Base-by-base conservation (phyloP, 2,329 filamentous ascomycete genomes). In the Colletotrichum limetticola region DNA sequence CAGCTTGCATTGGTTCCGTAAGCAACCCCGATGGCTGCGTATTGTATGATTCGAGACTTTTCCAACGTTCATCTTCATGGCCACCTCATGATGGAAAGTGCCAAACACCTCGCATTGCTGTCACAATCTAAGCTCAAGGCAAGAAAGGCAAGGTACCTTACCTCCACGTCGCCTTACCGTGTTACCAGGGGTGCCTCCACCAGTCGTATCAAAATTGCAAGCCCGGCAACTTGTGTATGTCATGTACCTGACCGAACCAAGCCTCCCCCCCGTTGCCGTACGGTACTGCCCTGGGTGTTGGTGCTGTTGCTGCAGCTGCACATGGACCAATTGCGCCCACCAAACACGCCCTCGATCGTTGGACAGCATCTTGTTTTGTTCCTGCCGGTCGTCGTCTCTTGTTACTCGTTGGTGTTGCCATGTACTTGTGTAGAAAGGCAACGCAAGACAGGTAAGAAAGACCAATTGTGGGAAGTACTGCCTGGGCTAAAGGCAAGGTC, bases 131-230 rank as follows among this genome's bases (percentile, higher is more conserved):
- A 68, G 28, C n/a, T 61, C 56, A 67, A 30, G 37, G 32, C 32
- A 35, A 35, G 9, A 4, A 35, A 35, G 32, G 32, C 5, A 35
- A 11, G 37, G 65, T 67, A 53, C 56, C 52, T 19, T 49, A 11
- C 32, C 19, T 57, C 24, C 65, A 71, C 58, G 64, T 68, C 53
- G 58, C 69, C 69, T 58, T 52, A 71, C 65, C 68, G 64, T 62
- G 37, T n/a, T 35, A 49, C 49, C 69, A 49, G 32, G 61, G 61
- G 65, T 49, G 42, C 69, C 42, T 42, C 69, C 52, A 58, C 64
- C 22, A 24, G 35, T 68, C 49, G 68, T 59, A 60, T 71, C 63
- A 32, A 35, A 65, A 65, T 53, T 56, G 49, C 22, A 46, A 52
- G 49, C 62, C 52, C 30, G 32, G 32, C 62, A 11, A 65, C 30